phyloP scores from a whole-genome alignment of 1,284 basidiomycete species.

The Phylloboletellus chloephorus region DNA sequence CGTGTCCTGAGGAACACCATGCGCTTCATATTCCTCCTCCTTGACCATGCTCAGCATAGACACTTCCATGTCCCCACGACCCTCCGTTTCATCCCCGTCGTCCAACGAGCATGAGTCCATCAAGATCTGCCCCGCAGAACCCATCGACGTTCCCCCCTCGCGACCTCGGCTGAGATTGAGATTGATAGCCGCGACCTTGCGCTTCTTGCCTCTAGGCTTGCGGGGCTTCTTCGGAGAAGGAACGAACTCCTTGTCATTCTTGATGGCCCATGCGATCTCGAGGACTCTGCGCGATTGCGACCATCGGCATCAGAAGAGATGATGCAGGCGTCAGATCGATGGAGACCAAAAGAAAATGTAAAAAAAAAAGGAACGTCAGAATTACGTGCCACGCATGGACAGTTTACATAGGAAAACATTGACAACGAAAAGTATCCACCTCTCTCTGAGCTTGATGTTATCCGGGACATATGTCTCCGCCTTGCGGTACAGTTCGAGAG shows the following conservation, averaged over 20 bases:
- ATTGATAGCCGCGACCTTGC: slow-evolving; percentile 25
- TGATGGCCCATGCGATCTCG: slow-evolving; percentile 68
- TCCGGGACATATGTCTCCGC: slow-evolving; percentile 73
- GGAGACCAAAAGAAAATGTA: background rate
- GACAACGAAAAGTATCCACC: slow-evolving; percentile 66
- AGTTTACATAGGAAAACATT: slow-evolving; percentile 51
- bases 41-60: slow-evolving; percentile 23
- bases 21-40: slow-evolving; percentile 28
- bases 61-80: slow-evolving; percentile 7
- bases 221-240: slow-evolving; percentile 57
- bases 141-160: slow-evolving; percentile 16
- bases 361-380: slow-evolving; percentile 22
- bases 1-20: slow-evolving; percentile 13
- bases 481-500: slow-evolving; percentile 69
- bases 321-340: slow-evolving; percentile 7
- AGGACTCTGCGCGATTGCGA: slow-evolving; percentile 53
- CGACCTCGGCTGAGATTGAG: slow-evolving; percentile 9
- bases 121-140: slow-evolving; percentile 3
- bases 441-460: slow-evolving; percentile 73
- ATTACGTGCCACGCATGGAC: slow-evolving; percentile 29
- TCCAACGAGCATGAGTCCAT: slow-evolving; percentile 9
- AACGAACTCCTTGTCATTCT: slow-evolving; percentile 51
- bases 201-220: slow-evolving; percentile 35
- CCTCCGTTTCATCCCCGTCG: slow-evolving; percentile 19
- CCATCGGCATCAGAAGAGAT: slow-evolving; percentile 7